Evolutionary conservation across 2,329 filamentous ascomycete species (phyloP), one percentile per base, ranked within the genome.

Genomic region (Taxawa tesnikishii): DNA sequence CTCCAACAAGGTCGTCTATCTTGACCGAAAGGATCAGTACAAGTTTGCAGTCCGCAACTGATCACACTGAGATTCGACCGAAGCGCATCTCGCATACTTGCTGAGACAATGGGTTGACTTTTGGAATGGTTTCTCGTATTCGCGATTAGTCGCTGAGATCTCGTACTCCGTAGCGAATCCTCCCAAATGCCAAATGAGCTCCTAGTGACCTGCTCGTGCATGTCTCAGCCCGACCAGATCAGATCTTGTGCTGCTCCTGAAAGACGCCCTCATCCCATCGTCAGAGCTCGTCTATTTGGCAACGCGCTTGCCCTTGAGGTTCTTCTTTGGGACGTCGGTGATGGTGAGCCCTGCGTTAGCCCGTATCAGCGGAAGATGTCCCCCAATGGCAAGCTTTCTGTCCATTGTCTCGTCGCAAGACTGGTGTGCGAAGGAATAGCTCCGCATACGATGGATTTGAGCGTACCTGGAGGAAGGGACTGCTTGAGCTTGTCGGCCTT

Each of bases 401-500:
- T n/a, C n/a, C n/a, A n/a, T n/a, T n/a, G n/a, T n/a, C n/a, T n/a
- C n/a, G n/a, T n/a, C n/a, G n/a, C n/a, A n/a, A n/a, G n/a, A n/a
- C n/a, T n/a, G 19, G n/a, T 23, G 19, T 8, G 3, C 19, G 19
- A 23, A 33, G 37, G 24, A 14, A n/a, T n/a, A n/a, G n/a, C n/a
- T n/a, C n/a, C n/a, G n/a, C n/a, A n/a, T n/a, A n/a, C 4, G 15
- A 25, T 10, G 26, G 16, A 12, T 33, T 29, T 16, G 17, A 27
- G 18, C 84, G 56, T 87, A 98, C 90, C 83, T 55, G 90, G 92
- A 57, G 90, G 92, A 47, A 98, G 75, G 63, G 78, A 85, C 77
- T 96, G 88, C 85, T 94, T 96, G 53, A 98, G 79, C 83, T 98
- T 98, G 73, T 96, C 90, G 67, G 88, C 92, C 83, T 96, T 96